Evolutionary conservation across 148 eudicot species (phyloP).

Genomic region (Amaranthus palmeri): DNA sequence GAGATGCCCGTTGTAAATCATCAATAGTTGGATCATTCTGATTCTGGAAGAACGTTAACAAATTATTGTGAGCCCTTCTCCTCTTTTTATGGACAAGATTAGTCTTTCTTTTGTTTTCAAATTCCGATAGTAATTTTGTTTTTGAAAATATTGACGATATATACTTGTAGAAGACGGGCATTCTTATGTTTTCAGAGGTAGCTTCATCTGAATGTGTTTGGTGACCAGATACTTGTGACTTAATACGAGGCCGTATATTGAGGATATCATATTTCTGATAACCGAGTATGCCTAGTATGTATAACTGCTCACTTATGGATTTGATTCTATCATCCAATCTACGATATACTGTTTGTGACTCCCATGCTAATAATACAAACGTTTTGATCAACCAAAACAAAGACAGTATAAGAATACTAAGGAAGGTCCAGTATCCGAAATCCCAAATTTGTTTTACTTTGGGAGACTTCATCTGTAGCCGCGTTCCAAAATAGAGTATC

Average conservation of each 20-base stretch:
- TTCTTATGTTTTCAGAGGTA: no score
- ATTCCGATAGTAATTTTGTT: not conserved
- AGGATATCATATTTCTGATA: not conserved
- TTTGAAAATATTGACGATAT: not conserved
- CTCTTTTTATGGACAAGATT: not conserved
- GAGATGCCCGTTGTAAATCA: not conserved
- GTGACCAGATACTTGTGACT: no score
- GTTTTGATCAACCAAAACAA: constrained; percentile 19
- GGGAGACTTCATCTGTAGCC: not conserved
- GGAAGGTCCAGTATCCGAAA: constrained; percentile 4
- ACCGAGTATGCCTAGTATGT: constrained; percentile 3
- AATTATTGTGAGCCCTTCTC: not conserved
- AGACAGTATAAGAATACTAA: not conserved
- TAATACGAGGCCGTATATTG: no score
- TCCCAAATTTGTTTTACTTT: not conserved
- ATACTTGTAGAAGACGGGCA: no score
- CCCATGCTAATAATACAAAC: constrained; percentile 14
- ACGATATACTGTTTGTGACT: not conserved
- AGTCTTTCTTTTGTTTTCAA: not conserved
- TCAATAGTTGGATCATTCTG: not conserved
- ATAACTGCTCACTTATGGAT: not conserved
- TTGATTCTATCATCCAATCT: not conserved
- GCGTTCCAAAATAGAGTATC: constrained; percentile 2
- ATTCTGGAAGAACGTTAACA: not conserved
- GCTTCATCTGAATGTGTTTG: no score